Percentiles rank a stretch among this genome's conserved stretches.
These are phyloP conservation scores for Saturnispora besseyi DNA, from an alignment of 805 yeast species.

Conservation along the genomic window DNA sequence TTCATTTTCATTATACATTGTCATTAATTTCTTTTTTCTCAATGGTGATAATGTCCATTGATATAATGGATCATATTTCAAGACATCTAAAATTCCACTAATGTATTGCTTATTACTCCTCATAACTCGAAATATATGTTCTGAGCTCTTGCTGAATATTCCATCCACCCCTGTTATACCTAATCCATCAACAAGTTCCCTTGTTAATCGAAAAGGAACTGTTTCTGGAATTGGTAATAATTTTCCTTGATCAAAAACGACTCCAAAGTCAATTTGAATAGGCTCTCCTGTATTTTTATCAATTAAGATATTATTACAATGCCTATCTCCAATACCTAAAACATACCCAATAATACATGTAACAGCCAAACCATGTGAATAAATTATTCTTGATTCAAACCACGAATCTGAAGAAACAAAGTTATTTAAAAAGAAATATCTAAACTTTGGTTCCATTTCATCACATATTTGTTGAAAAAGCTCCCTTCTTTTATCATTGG, in stretches of 20 bases:
- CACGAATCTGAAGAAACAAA: conserved; percentile 64
- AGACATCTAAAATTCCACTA: conserved; percentile 71
- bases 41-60: conserved; percentile 85
- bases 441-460: conserved; percentile 56
- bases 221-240: conserved; percentile 79
- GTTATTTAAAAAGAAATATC: conserved; percentile 59
- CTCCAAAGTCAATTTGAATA: conserved; percentile 91
- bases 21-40: conserved; percentile 46
- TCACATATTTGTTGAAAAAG: conserved; percentile 39
- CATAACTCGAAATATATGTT: conserved; percentile 59
- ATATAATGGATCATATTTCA: conserved; percentile 88
- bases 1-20: conserved; percentile 15
- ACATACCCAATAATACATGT: conserved; percentile 82
- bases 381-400: conserved; percentile 56
- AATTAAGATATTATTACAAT: conserved; percentile 80
- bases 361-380: conserved; percentile 73
- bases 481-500: conserved; percentile 34
- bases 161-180: conserved; percentile 86
- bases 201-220: conserved; percentile 85
- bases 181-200: conserved; percentile 88
- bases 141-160: conserved; percentile 61
- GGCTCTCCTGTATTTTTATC: conserved; percentile 84
- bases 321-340: conserved; percentile 92
- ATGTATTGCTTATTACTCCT: conserved; percentile 61
- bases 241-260: conserved; percentile 92